Evolutionary conservation across 352 stramenopile genomes (phyloP).

Genomic region (Saprolegnia parasitica): DNA sequence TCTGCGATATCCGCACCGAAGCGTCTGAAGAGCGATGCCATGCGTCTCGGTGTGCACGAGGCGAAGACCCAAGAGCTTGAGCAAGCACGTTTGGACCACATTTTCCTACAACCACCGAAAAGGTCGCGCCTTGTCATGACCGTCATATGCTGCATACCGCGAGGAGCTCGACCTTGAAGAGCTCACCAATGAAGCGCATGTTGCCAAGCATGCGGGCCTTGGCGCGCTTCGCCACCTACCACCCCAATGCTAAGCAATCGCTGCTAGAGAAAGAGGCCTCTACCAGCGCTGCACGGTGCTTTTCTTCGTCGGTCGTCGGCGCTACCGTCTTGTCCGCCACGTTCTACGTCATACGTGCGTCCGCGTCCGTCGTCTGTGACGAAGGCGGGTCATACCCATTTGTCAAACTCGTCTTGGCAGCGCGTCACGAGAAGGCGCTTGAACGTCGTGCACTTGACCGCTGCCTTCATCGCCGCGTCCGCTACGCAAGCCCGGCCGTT

Average conservation of each 20-base stretch:
- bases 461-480: slow-evolving; percentile 47
- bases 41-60: slow-evolving; percentile 45
- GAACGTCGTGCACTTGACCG: slow-evolving; percentile 52
- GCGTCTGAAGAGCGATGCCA: slow-evolving; percentile 55
- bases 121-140: background rate
- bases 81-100: slow-evolving; percentile 71
- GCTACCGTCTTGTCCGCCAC: background rate
- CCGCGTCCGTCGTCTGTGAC: background rate
- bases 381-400: slow-evolving; percentile 37
- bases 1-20: slow-evolving; percentile 34
- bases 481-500: slow-evolving; percentile 18
- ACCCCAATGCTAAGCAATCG: background rate
- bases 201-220: slow-evolving; percentile 82
- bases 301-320: slow-evolving; percentile 31
- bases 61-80: slow-evolving; percentile 74
- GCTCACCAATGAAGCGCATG: slow-evolving; percentile 83
- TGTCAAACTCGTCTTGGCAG: slow-evolving; percentile 81
- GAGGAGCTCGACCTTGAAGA: slow-evolving; percentile 84
- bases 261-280: slow-evolving; percentile 31
- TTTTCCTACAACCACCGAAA: slow-evolving; percentile 38
- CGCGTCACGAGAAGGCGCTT: slow-evolving; percentile 67
- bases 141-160: slow-evolving; percentile 38
- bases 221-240: slow-evolving; percentile 47
- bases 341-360: slow-evolving; percentile 1
- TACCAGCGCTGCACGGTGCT: slow-evolving; percentile 44